Conservation (phyloP, 345 rosid species). For the Aquilaria sinensis region DNA sequence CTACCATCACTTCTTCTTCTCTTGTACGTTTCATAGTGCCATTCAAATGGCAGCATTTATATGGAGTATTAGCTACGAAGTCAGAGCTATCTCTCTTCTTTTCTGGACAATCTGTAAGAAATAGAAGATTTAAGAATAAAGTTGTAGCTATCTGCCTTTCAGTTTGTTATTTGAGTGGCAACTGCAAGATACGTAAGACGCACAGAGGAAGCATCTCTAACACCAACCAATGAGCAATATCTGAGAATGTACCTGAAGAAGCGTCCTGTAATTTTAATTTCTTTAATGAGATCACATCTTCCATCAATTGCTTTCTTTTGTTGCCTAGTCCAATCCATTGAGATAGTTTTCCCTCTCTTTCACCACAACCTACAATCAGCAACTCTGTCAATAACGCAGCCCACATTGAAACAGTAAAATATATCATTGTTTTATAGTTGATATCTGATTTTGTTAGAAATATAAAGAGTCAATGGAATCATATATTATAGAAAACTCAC, state of each 20-base stretch:
- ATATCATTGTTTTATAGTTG: neutral
- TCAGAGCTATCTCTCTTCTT: neutral
- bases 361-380: slow-evolving; percentile 23
- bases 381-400: neutral
- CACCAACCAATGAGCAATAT: neutral
- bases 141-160: too few relatives aligned
- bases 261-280: slow-evolving; percentile 41
- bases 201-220: too few relatives aligned
- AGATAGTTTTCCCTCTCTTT: slow-evolving; percentile 6
- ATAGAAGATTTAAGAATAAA: neutral
- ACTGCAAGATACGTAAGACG: too few relatives aligned
- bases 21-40: slow-evolving; percentile 36
- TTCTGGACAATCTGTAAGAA: slow-evolving; percentile 14
- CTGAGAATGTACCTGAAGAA: slow-evolving; percentile 18
- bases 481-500: neutral
- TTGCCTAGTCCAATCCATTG: slow-evolving; percentile 15
- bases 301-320: slow-evolving; percentile 47
- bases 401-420: neutral
- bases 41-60: slow-evolving; percentile 27
- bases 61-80: slow-evolving; percentile 11
- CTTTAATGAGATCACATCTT: slow-evolving; percentile 36
- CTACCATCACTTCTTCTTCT: slow-evolving; percentile 42
- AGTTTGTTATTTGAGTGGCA: neutral
- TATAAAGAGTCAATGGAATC: too few relatives aligned
- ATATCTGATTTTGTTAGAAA: neutral